phyloP scores from a whole-genome alignment of 306 rosid species.

The Pyrus bretschneideri region DNA sequence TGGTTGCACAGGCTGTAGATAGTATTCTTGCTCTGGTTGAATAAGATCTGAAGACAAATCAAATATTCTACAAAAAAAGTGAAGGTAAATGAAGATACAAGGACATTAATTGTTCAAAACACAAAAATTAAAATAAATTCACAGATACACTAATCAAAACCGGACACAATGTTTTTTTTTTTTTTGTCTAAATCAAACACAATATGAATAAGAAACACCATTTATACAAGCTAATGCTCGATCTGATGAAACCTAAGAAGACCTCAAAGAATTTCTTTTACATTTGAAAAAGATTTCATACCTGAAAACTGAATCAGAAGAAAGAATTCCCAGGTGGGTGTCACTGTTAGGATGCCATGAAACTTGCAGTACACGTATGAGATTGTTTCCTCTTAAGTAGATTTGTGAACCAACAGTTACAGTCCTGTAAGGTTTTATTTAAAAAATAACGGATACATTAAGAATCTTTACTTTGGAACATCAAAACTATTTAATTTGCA shows the following conservation, averaged over 20 bases:
- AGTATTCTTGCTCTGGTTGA: constrained; percentile 95
- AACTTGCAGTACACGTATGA: constrained; percentile 57
- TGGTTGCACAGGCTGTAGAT: constrained; percentile 73
- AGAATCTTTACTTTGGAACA: not conserved
- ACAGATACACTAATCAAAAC: not conserved
- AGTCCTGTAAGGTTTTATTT: constrained; percentile 48
- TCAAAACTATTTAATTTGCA: not conserved
- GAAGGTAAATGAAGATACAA: not conserved
- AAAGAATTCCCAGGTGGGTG: constrained; percentile 81
- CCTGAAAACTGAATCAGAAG: constrained; percentile 96
- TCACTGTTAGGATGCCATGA: constrained; percentile 86
- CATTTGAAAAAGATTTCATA: constrained; percentile 11
- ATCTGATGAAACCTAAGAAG: not conserved
- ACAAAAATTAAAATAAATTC: not conserved
- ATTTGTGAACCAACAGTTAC: constrained; percentile 54
- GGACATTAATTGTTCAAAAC: not conserved
- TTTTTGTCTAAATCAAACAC: not conserved
- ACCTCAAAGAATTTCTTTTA: not conserved
- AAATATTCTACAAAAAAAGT: constrained; percentile 61
- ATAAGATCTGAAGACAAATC: constrained; percentile 67
- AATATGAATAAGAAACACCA: not conserved
- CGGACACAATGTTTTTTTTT: not conserved
- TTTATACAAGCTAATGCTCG: not conserved
- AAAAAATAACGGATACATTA: not conserved
- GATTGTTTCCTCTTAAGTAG: constrained; percentile 38